Percentiles rank a stretch among this genome's conserved stretches.
Evolutionary conservation across 1,139 yeast species (phyloP).

Genomic region (Pneumocystis murina): DNA sequence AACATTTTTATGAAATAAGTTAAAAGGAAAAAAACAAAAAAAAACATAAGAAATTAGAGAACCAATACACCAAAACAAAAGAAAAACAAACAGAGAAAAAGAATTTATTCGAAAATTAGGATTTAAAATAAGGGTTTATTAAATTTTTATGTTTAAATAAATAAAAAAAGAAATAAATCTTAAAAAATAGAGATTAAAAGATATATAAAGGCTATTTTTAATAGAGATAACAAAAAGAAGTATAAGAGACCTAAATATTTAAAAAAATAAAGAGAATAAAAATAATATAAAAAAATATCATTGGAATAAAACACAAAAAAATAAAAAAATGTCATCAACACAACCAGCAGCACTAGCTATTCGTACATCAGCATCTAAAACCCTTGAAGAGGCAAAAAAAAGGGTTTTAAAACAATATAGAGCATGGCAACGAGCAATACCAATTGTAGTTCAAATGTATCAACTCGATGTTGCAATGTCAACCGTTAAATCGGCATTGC

Average conservation of each 20-base stretch:
- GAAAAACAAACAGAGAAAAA: too few relatives aligned
- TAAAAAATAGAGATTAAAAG: too few relatives aligned
- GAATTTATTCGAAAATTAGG: too few relatives aligned
- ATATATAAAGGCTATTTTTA: too few relatives aligned
- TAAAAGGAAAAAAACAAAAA: too few relatives aligned
- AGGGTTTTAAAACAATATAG: slow-evolving; percentile 63
- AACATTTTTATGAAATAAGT: too few relatives aligned
- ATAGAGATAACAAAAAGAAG: background rate
- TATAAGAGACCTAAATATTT: background rate
- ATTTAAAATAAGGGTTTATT: too few relatives aligned
- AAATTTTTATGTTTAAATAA: too few relatives aligned
- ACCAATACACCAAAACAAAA: too few relatives aligned
- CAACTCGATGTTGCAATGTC: slow-evolving; percentile 77
- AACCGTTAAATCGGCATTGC: slow-evolving; percentile 61
- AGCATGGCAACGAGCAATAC: slow-evolving; percentile 42
- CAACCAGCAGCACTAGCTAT: slow-evolving; percentile 69
- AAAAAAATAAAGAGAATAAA: background rate
- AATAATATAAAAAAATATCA: background rate
- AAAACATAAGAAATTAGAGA: too few relatives aligned
- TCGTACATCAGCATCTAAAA: slow-evolving; percentile 54
- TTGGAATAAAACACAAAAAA: too few relatives aligned
- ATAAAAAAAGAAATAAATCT: too few relatives aligned
- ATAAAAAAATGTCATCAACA: background rate
- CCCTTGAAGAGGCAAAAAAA: slow-evolving; percentile 44
- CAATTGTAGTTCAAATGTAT: slow-evolving; percentile 30